Conservation (phyloP, 2,329 filamentous ascomycete species). For the Alternaria metachromatica region DNA sequence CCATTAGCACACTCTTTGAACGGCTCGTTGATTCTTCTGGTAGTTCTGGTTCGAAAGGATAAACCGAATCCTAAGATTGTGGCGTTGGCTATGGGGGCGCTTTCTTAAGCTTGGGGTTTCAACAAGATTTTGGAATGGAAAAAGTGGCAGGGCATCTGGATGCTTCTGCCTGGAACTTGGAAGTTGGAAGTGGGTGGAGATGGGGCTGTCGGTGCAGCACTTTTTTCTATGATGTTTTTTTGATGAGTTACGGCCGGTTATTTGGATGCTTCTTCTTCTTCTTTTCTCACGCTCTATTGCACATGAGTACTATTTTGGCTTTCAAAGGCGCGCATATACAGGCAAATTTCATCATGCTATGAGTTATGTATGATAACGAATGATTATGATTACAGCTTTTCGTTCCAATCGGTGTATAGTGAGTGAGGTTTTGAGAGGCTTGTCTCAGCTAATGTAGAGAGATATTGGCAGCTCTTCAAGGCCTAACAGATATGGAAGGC, state of each 20-base stretch:
- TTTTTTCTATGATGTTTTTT: background rate
- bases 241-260: background rate
- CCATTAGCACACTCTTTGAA: conserved; percentile 51
- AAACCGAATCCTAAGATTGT: conserved; percentile 52
- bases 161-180: background rate
- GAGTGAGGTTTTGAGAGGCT: background rate
- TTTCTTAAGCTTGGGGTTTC: background rate
- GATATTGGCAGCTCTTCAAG: background rate
- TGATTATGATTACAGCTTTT: background rate
- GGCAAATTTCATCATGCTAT: conserved; percentile 3
- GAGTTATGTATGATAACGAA: conserved; percentile 8
- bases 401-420: background rate
- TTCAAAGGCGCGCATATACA: conserved; percentile 5
- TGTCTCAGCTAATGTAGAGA: background rate
- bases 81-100: conserved; percentile 29
- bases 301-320: background rate
- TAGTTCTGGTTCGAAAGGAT: conserved; percentile 43
- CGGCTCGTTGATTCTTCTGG: conserved; percentile 43
- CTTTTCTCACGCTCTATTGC: conserved; percentile 1
- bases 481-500: rapidly evolving
- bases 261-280: background rate
- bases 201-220: background rate
- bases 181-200: background rate
- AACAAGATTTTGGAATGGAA: background rate
- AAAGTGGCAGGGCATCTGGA: background rate